Evolutionary conservation across 306 rosid genomes (phyloP), one percentile per base, ranked within the genome.

Genomic region (Biancaea sappan): DNA sequence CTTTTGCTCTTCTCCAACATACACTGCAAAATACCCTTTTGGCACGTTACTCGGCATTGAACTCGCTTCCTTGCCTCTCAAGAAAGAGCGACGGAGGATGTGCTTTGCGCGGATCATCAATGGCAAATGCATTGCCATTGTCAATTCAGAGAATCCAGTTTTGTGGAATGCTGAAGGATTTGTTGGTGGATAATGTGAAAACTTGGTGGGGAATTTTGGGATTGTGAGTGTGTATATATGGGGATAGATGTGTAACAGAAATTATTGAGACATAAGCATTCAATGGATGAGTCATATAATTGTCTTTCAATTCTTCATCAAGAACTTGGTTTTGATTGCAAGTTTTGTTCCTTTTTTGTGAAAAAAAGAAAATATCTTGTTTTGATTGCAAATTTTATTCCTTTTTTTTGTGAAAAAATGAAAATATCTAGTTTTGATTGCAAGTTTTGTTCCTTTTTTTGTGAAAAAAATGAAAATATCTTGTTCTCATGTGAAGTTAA

Each of bases 1-100:
- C 76, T 47, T 81, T 40, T 77, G 31, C 51, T 48, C 73, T 41
- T 65, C 75, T 54, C 82, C 82, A 44, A 81, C 79, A 58, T 77
- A 72, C 0, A 81, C 79, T 0, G 76, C 79, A 12, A 76, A 25
- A 70, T 66, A 65, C 16, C 73, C 73, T 38, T 52, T 64, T 24
- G 72, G 72, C 13, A 48, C 43, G 18, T 59, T 60, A 25, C 26
- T 46, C 24, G 72, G 6, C 12, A 52, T 11, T 50, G 60, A 66
- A 66, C 24, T 8, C 0, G 16, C 21, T 51, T 38, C 46, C 37
- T 37, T 74, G 7, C 65, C 22, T 2, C 48, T 34, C 12, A 13
- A 38, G 34, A 40, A 37, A 29, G 75, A 44, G 22, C 62, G 46
- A n/a, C 25, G 6, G 1, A 77, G 60, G 31, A 77, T 21, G 0